Base-by-base conservation (phyloP, 495 filamentous ascomycete species). In the Aspergillus bertholletiae region DNA sequence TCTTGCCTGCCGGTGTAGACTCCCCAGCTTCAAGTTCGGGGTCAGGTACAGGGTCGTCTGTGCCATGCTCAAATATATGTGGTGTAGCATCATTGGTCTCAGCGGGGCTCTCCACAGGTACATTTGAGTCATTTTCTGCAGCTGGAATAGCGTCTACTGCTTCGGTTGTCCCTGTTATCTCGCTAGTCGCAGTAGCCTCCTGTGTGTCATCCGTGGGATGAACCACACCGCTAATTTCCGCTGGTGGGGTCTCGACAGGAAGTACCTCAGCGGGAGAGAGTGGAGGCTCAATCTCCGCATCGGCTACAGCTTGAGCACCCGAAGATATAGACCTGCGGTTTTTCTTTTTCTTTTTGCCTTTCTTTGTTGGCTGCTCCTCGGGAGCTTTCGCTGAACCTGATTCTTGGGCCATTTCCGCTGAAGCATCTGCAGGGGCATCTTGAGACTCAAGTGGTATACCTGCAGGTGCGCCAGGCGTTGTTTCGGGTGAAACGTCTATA, bases 311-410 rank as follows among this genome's bases (percentile, higher is more conserved):
- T 28, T 64, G 62, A 53, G 57, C 46, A 41, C 62, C 53, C n/a
- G 35, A n/a, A 13, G 49, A 28, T 28, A 28, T 28, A 5, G 26
- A 28, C 26, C 8, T 28, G 26, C 63, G 62, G 32, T 71, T 71
- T 45, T 71, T 71, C 60, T 71, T 71, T 50, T 67, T 69, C 34
- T 69, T 70, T 51, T 72, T 69, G 28, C 62, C 55, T 51, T 69
- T 72, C 60, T 60, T 65, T 39, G 62, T 65, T 41, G 62, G 34
- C 28, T 59, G 60, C 1, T 46, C 55, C 27, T 56, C 59, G 2
- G 27, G 43, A 15, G 34, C 8, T n/a, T 61, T 54, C 37, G 66
- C 59, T 8, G 57, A 22, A 13, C 7, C 20, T 2, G 21, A n/a
- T 17, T 39, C 49, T 35, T 49, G 24, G 20, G 17, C 12, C 1